Conservation (phyloP, 2,329 filamentous ascomycete genomes). For the Beauveria sp. region DNA sequence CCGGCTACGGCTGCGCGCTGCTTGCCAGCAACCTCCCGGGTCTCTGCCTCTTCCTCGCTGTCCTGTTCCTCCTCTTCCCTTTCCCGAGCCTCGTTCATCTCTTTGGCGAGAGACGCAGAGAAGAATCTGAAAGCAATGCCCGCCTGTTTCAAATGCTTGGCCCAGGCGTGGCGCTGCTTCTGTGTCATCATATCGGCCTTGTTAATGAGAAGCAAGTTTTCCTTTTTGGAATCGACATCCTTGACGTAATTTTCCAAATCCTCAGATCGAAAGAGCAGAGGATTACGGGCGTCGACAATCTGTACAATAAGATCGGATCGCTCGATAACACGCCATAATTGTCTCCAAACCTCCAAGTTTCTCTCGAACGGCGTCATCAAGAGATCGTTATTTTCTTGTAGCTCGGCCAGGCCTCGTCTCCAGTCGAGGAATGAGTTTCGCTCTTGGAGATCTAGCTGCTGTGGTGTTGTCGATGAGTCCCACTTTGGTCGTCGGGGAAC, state of each 20-base stretch:
- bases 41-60: conserved; percentile 20
- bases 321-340: conserved; percentile 97
- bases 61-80: conserved; percentile 35
- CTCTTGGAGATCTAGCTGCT: conserved; percentile 73
- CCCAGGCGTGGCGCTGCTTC: conserved; percentile 76
- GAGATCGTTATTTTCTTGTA: conserved; percentile 89
- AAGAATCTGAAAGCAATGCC: conserved; percentile 93
- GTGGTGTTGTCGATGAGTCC: conserved; percentile 77
- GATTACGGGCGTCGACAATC: conserved; percentile 95
- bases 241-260: conserved; percentile 93
- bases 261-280: conserved; percentile 85
- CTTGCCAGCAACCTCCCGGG: conserved; percentile 21
- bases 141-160: conserved; percentile 71
- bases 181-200: conserved; percentile 98
- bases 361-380: conserved; percentile 97
- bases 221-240: conserved; percentile 78
- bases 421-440: conserved; percentile 76
- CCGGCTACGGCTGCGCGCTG: conserved; percentile 17
- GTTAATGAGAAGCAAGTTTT: conserved; percentile 90
- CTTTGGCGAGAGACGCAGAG: conserved; percentile 85
- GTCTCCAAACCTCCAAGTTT: conserved; percentile 95
- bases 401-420: conserved; percentile 81
- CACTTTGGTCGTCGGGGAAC: conserved; percentile 86
- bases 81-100: conserved; percentile 69
- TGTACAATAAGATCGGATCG: conserved; percentile 92